Evolutionary conservation across 2,329 filamentous ascomycete species (phyloP), one percentile per base, ranked within the genome.

Genomic region (Epichloe gansuensis): DNA sequence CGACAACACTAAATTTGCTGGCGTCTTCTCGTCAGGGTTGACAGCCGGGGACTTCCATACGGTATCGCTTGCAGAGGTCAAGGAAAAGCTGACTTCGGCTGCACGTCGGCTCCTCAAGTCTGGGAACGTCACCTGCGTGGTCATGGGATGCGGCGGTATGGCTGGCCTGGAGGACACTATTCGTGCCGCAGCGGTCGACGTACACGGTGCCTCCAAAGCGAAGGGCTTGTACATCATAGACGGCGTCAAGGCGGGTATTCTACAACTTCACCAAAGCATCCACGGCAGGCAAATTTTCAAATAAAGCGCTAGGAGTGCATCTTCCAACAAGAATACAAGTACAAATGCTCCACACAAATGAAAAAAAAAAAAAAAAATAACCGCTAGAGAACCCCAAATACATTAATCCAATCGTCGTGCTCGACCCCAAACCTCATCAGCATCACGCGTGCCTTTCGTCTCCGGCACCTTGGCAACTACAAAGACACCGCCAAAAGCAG

Each of bases 81-180:
- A 74, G 39, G 65, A 65, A 54, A 82, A 80, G 61, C 80, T 96
- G 63, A 82, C 76, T 58, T 75, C 80, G 15, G 89, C 90, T 0
- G 86, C 88, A 0, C 79, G 76, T 64, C 72, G 76, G 49, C 69
- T 95, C 28, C 68, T 95, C 31, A 65, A 63, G 7, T 73, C 72
- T 12, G 72, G 75, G 0, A 71, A 74, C 3, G 78, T 91, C 0
- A 72, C 75, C 4, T 86, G 83, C 25, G 80, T 96, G 7, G 86
- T 88, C 62, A 77, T 96, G 72, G 91, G 91, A 0, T 96, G 91
- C 65, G 91, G 88, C 3, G 91, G 90, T 0, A 95, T 96, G 91
- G 83, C 85, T 1, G 91, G 90, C 0, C 76, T 96, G 69, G 86
- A 93, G 60, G 74, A 81, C 42, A 84, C 84, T 54, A 89, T 96